Percentiles rank a stretch among this genome's conserved stretches.
Evolutionary conservation across 352 stramenopile species (phyloP).

Genomic region (Saprolegnia diclina): DNA sequence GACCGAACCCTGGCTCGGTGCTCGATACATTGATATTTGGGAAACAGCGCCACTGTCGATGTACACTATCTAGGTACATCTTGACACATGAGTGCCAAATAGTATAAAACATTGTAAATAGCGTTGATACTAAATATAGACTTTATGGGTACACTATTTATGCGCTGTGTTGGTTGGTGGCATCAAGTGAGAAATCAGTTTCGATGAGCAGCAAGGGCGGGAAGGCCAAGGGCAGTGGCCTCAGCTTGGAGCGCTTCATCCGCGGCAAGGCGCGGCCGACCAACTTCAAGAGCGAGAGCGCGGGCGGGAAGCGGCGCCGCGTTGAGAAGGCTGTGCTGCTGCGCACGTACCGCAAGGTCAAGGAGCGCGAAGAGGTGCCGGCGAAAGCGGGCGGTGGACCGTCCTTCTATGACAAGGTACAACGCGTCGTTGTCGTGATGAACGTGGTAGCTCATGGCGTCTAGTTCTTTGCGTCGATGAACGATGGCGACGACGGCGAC

Average conservation of each 20-base stretch:
- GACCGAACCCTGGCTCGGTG: too few relatives aligned
- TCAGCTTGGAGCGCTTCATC: conserved; percentile 84
- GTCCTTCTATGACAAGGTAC: conserved; percentile 78
- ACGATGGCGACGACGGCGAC: conserved; percentile 32
- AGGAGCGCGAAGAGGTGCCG: conserved; percentile 43
- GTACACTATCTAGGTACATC: too few relatives aligned
- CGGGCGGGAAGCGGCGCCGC: conserved; percentile 73
- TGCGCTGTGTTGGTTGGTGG: not conserved
- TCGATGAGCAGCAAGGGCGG: not conserved
- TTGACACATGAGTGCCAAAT: too few relatives aligned
- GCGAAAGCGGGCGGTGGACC: conserved; percentile 26
- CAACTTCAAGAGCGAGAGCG: conserved; percentile 63
- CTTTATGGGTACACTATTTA: too few relatives aligned
- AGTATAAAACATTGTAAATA: too few relatives aligned
- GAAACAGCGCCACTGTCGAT: too few relatives aligned
- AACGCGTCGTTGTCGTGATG: conserved; percentile 27
- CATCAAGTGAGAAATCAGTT: not conserved
- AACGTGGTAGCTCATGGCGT: conserved; percentile 1
- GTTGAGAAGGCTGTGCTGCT: conserved; percentile 74
- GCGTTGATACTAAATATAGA: too few relatives aligned
- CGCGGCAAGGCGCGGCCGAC: conserved; percentile 75
- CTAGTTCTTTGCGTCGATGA: conserved; percentile 25
- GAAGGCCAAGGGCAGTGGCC: conserved; percentile 41
- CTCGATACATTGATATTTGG: too few relatives aligned
- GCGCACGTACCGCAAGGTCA: conserved; percentile 78